Evolutionary conservation across 768 basidiomycete genomes (phyloP), one percentile per base, ranked within the genome.

Genomic region (Pisolithus albus): DNA sequence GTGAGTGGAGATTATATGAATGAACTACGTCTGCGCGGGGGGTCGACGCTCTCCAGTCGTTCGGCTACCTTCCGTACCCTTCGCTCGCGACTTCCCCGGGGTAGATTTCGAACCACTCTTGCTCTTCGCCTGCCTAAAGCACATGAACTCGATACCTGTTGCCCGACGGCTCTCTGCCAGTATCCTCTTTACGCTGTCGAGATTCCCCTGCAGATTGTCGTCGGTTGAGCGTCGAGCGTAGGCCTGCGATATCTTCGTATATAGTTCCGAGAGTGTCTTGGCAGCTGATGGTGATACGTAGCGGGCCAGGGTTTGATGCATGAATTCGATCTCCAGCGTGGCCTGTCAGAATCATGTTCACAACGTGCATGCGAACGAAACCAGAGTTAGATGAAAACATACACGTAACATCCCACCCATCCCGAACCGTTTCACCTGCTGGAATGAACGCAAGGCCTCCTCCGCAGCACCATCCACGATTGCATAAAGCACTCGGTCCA

Each of bases 381-480:
- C n/a, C 34, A 19, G 46, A 19, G 46, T 32, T 8, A 28, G 6
- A 37, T 28, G 24, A 75, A 7, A 30, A 30, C 86, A 53, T 26
- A 26, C 93, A 45, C 91, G 82, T 41, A 99, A 77, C 96, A 98
- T 98, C 8, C 96, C 96, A 30, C 96, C 96, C 86, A 97, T 97
- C 15, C 95, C 93, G 63, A 96, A 96, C 46, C 85, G 79, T 61
- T 85, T 86, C 40, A 98, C 83, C 68, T 93, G 85, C 59, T 80
- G 80, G 79, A 99, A 94, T 68, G 86, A 89, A 13, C 75, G 77
- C 50, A 97, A 74, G 0, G 93, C 87, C 60, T 92, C 91, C 8
- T 81, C 77, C 13, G 92, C 87, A 16, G 95, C 72, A 53, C 88
- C 85, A 54, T 91, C 86, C 13, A 94, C 86, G 15, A 97, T 77